Evolutionary conservation across 1,284 basidiomycete genomes (phyloP).

Genomic region (Cutaneotrichosporon cavernicola): DNA sequence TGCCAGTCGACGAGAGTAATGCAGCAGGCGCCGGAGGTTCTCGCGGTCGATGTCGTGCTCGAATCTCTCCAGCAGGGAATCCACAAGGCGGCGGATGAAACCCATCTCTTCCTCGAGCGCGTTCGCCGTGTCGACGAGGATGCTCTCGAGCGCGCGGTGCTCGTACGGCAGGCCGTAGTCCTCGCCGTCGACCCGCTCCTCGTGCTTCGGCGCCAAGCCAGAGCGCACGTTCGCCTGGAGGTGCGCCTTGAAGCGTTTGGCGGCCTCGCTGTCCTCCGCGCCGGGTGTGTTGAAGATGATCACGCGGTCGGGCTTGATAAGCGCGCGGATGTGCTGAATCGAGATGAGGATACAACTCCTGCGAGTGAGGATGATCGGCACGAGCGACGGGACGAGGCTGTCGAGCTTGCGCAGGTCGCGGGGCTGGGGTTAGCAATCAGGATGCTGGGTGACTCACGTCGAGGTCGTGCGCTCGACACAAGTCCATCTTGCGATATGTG

Average conservation of each 20-base stretch:
- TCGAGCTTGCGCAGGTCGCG: conserved; percentile 97
- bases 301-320: conserved; percentile 90
- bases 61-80: conserved; percentile 81
- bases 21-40: conserved; percentile 81
- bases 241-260: conserved; percentile 83
- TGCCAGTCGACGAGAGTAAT: conserved; percentile 80
- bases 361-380: conserved; percentile 88
- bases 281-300: conserved; percentile 89
- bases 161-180: conserved; percentile 68
- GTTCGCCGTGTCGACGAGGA: conserved; percentile 80
- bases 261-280: conserved; percentile 75
- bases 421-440: conserved; percentile 59
- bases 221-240: conserved; percentile 64
- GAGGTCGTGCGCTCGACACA: conserved; percentile 82
- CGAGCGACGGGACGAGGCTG: conserved; percentile 69
- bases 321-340: conserved; percentile 87
- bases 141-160: conserved; percentile 86
- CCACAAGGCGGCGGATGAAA: conserved; percentile 78
- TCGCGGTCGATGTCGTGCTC: conserved; percentile 92
- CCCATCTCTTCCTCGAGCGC: conserved; percentile 91
- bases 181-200: conserved; percentile 21
- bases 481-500: conserved; percentile 81
- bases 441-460: conserved; percentile 63
- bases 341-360: conserved; percentile 88
- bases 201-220: conserved; percentile 23